Percentiles rank a stretch among this genome's conserved stretches.
Evolutionary conservation across 2,329 filamentous ascomycete species (phyloP).

Genomic region (Claviceps purpurea): DNA sequence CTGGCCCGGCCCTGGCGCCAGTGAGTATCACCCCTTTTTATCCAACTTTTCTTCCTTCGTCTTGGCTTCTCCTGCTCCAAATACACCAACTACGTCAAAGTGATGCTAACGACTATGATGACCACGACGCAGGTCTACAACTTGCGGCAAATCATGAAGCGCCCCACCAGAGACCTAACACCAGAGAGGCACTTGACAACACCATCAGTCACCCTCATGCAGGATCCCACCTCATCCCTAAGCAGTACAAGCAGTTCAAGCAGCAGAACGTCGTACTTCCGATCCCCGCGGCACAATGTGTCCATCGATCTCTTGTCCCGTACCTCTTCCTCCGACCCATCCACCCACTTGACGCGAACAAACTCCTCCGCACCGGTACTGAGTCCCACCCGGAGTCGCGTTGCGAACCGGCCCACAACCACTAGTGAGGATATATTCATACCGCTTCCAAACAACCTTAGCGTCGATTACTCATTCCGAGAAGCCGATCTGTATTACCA

Average conservation of each 20-base stretch:
- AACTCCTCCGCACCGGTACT: not conserved
- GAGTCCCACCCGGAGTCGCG: not conserved
- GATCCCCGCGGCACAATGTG: not conserved
- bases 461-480: constrained; percentile 22
- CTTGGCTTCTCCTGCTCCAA: too few relatives aligned
- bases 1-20: not conserved
- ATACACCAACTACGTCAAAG: too few relatives aligned
- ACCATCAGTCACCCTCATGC: not conserved
- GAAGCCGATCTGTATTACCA: constrained; percentile 22
- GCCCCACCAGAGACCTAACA: constrained; percentile 7
- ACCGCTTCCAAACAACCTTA: constrained; percentile 8
- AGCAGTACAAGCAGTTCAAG: not conserved
- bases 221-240: too few relatives aligned
- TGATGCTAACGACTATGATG: not conserved
- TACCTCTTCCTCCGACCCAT: not conserved
- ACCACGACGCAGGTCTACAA: constrained; percentile 10
- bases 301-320: not conserved
- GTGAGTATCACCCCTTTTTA: not conserved
- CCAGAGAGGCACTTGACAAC: not conserved
- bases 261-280: not conserved
- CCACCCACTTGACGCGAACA: not conserved
- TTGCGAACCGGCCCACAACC: not conserved
- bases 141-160: constrained; percentile 16
- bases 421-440: not conserved
- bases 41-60: not conserved